These are phyloP conservation scores for Penicillium sp. DNA, from an alignment of 2,329 filamentous ascomycete genomes.

Conservation along the genomic window DNA sequence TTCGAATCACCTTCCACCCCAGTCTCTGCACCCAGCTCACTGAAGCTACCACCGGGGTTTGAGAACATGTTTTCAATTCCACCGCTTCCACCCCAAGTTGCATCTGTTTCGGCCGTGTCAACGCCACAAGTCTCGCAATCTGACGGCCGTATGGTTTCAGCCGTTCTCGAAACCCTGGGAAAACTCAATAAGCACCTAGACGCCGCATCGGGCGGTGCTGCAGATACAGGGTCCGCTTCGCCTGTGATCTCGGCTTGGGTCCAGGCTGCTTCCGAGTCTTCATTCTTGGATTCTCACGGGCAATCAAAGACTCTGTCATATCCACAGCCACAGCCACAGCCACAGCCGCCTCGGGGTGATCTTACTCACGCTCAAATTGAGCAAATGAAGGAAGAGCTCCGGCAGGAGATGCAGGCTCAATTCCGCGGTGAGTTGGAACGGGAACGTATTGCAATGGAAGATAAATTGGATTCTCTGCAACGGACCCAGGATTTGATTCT, in stretches of 20 bases:
- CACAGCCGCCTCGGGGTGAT: too few relatives aligned
- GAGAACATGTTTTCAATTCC: slow-evolving; percentile 40
- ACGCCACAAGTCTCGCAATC: slow-evolving; percentile 16
- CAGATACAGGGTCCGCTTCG: slow-evolving; percentile 14
- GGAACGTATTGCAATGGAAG: slow-evolving; percentile 34
- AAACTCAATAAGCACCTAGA: slow-evolving; percentile 41
- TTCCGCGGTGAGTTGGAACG: slow-evolving; percentile 35
- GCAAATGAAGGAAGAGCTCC: slow-evolving; percentile 35
- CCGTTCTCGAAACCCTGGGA: slow-evolving; percentile 38
- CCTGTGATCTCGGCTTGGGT: slow-evolving; percentile 28
- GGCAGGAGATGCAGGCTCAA: slow-evolving; percentile 35
- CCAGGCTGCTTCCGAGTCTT: slow-evolving; percentile 14
- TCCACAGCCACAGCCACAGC: neutral
- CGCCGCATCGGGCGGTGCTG: slow-evolving; percentile 15
- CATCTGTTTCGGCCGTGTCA: slow-evolving; percentile 3
- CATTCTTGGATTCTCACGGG: neutral
- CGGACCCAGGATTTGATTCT: slow-evolving; percentile 44
- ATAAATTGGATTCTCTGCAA: slow-evolving; percentile 40
- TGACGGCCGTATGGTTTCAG: slow-evolving; percentile 31
- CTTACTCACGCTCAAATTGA: slow-evolving; percentile 15
- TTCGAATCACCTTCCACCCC: slow-evolving; percentile 10
- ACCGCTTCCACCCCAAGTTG: slow-evolving; percentile 2
- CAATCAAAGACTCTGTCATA: neutral
- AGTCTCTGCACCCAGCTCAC: slow-evolving; percentile 1
- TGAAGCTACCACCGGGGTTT: slow-evolving; percentile 38